Evolutionary conservation across 257 asterid species (phyloP).

Genomic region (Solanum verrucosum): DNA sequence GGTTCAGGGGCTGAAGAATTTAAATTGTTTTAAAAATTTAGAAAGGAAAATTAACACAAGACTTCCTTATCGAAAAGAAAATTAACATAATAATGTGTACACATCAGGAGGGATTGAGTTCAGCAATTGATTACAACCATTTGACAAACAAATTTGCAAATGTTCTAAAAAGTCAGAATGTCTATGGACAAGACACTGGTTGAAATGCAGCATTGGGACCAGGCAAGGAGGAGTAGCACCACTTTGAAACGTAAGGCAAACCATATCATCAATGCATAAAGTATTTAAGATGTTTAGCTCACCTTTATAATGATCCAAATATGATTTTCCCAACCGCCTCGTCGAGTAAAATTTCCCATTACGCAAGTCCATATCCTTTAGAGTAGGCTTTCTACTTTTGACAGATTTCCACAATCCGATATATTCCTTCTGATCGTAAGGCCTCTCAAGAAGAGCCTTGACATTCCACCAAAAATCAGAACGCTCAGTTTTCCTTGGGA

Average conservation of each 20-base stretch:
- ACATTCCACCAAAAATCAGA: constrained; percentile 1
- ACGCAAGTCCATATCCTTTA: neutral
- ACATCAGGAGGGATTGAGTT: neutral
- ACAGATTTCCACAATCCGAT: neutral
- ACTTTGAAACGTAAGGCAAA: neutral
- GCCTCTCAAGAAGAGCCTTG: constrained; percentile 1
- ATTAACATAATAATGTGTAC: neutral
- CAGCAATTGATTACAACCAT: neutral
- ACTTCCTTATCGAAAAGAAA: neutral
- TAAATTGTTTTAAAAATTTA: neutral
- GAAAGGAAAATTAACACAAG: neutral
- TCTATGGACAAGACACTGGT: neutral
- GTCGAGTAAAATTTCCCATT: neutral
- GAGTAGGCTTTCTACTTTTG: neutral
- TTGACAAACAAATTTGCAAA: neutral
- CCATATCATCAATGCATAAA: neutral
- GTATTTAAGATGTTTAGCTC: neutral
- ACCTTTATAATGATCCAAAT: neutral
- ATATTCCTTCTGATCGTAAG: neutral
- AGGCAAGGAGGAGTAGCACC: neutral
- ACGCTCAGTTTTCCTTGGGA: neutral
- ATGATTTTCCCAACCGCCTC: neutral
- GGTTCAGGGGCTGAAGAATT: neutral
- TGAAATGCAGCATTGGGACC: neutral
- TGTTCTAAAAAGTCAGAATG: neutral